Conservation (phyloP, 805 yeast genomes). For the Starmerella cellae region DNA sequence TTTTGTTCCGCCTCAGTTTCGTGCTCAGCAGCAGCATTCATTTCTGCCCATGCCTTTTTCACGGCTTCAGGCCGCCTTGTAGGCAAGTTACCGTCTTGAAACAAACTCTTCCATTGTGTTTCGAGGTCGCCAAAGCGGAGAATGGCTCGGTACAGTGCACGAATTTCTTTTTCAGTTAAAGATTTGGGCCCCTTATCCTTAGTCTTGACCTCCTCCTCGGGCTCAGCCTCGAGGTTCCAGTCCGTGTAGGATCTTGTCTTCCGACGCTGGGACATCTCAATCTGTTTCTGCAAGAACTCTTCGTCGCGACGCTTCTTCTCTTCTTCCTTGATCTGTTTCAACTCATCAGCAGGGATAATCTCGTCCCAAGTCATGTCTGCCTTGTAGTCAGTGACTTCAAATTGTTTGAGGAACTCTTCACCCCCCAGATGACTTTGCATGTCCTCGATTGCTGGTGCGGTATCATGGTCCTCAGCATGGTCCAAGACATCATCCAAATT, state of each 20-base stretch:
- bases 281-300: slow-evolving; percentile 73
- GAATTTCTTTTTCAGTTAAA: slow-evolving; percentile 71
- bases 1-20: slow-evolving; percentile 53
- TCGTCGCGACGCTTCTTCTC: slow-evolving; percentile 81
- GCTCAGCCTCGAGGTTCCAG: slow-evolving; percentile 36
- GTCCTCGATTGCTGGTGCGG: slow-evolving; percentile 93
- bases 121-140: slow-evolving; percentile 67
- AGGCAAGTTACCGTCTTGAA: slow-evolving; percentile 79
- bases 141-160: slow-evolving; percentile 73
- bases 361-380: slow-evolving; percentile 99
- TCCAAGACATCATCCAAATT: slow-evolving; percentile 89
- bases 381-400: slow-evolving; percentile 96
- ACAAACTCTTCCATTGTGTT: slow-evolving; percentile 65
- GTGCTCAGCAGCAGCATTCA: slow-evolving; percentile 47
- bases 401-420: slow-evolving; percentile 91
- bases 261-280: slow-evolving; percentile 73
- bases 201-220: slow-evolving; percentile 17
- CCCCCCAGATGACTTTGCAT: slow-evolving; percentile 78
- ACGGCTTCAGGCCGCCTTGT: slow-evolving; percentile 70
- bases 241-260: slow-evolving; percentile 54
- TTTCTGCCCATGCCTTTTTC: slow-evolving; percentile 61
- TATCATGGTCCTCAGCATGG: slow-evolving; percentile 94
- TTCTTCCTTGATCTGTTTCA: slow-evolving; percentile 76
- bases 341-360: slow-evolving; percentile 89
- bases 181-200: slow-evolving; percentile 31